Percentiles rank a stretch among this genome's conserved stretches.
Conservation (phyloP, 371 early-diverging fungal genomes). For the Mortierella sp. region DNA sequence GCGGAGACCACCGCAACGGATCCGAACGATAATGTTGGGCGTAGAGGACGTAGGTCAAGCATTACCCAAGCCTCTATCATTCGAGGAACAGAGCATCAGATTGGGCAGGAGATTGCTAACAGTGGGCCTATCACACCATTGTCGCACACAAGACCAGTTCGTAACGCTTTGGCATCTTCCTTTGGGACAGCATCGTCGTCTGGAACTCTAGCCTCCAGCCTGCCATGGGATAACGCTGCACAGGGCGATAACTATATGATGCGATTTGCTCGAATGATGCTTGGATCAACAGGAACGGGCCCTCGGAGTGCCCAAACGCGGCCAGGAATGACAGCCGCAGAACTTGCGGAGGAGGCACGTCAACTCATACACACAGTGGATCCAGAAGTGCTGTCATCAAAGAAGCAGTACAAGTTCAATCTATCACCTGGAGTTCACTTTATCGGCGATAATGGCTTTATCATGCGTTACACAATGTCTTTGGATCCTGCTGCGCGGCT, state of each 20-base stretch:
- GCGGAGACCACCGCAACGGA: too few species aligned
- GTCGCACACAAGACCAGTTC: slow-evolving; percentile 11
- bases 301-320: slow-evolving; percentile 6
- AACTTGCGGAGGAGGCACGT: slow-evolving; percentile 28
- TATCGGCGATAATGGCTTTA: slow-evolving; percentile 43
- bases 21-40: too few species aligned
- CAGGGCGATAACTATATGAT: slow-evolving; percentile 31
- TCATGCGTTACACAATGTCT: slow-evolving; percentile 36
- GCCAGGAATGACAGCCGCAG: slow-evolving; percentile 14
- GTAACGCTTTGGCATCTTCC: slow-evolving; percentile 5
- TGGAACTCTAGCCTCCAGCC: background rate
- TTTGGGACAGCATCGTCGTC: slow-evolving; percentile 12
- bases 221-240: background rate
- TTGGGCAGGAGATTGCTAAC: slow-evolving; percentile 25
- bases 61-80: slow-evolving; percentile 33
- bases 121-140: slow-evolving; percentile 24
- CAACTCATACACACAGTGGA: slow-evolving; percentile 32
- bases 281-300: slow-evolving; percentile 16
- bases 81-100: slow-evolving; percentile 24
- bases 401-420: slow-evolving; percentile 42
- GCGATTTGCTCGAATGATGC: slow-evolving; percentile 19
- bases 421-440: slow-evolving; percentile 33
- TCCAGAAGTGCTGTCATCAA: slow-evolving; percentile 20
- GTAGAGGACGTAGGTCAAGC: slow-evolving; percentile 21
- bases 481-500: background rate